phyloP scores from a whole-genome alignment of 768 basidiomycete species.

The Termitomyces sp. region DNA sequence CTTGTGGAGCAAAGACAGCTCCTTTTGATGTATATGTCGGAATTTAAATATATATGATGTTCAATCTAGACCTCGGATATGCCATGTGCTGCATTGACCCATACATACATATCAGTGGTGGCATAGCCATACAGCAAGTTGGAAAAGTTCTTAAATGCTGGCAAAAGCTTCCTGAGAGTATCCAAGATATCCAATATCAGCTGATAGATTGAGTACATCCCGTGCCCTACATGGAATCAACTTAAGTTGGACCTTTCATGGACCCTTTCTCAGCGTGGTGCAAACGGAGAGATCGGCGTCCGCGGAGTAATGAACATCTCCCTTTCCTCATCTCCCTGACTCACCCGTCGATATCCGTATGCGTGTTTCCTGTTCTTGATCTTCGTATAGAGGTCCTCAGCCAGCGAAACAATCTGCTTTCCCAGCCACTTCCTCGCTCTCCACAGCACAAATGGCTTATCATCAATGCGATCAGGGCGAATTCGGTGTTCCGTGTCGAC shows the following conservation, averaged over 20 bases:
- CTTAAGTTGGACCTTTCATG: background rate
- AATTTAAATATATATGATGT: too few relatives aligned
- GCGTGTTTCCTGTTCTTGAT: background rate
- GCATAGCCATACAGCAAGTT: too few relatives aligned
- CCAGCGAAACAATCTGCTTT: conserved; percentile 1
- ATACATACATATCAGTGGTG: too few relatives aligned
- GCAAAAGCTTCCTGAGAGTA: too few relatives aligned
- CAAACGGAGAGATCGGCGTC: background rate
- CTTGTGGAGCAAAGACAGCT: too few relatives aligned
- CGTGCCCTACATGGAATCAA: background rate
- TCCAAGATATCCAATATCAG: background rate
- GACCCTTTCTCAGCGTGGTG: background rate
- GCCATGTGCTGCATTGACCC: too few relatives aligned
- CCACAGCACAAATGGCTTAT: conserved; percentile 23
- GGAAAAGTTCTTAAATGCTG: too few relatives aligned
- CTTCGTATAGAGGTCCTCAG: background rate
- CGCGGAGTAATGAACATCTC: background rate
- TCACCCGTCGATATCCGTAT: background rate
- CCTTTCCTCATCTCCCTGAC: background rate
- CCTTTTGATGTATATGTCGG: too few relatives aligned
- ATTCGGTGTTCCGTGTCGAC: conserved; percentile 68
- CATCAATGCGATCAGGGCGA: conserved; percentile 57
- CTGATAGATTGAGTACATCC: background rate
- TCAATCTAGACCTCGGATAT: too few relatives aligned
- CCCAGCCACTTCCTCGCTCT: conserved; percentile 14